A percentile compares a stretch with the other conserved stretches of the same genome.
phyloP scores from a whole-genome alignment of 2,329 filamentous ascomycete species.

The Plenodomus lindquistii region DNA sequence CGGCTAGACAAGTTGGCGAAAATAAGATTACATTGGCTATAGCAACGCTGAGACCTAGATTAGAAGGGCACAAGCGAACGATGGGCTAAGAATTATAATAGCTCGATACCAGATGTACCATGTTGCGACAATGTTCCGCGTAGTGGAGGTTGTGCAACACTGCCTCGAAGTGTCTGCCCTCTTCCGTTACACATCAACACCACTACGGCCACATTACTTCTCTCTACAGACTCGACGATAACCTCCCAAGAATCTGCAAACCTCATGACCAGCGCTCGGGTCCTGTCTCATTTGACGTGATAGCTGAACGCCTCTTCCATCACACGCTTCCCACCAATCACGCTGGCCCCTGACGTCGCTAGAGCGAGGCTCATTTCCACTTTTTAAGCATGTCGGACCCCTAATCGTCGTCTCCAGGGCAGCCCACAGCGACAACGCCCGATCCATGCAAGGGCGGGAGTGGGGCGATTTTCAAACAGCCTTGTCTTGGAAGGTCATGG shows the following conservation, averaged over 20 bases:
- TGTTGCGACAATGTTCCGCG: conserved; percentile 1
- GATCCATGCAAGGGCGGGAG: conserved; percentile 8
- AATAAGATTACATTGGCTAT: conserved; percentile 15
- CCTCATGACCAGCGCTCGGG: conserved; percentile 7
- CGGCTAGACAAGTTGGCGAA: conserved; percentile 18
- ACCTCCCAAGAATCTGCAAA: conserved; percentile 3
- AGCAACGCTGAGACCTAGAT: conserved; percentile 18
- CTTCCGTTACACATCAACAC: background rate
- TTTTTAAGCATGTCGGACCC: conserved; percentile 33
- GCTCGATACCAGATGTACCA: conserved; percentile 4
- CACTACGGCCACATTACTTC: background rate
- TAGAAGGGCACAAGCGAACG: conserved; percentile 7
- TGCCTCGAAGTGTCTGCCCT: background rate
- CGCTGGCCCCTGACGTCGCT: background rate
- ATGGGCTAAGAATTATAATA: conserved; percentile 1
- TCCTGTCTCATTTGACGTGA: conserved; percentile 23
- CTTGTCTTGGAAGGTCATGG: conserved; percentile 3
- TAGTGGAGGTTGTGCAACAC: conserved; percentile 1
- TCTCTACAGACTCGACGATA: conserved; percentile 1
- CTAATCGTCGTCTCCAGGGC: conserved; percentile 14
- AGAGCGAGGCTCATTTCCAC: conserved; percentile 33
- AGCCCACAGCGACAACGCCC: conserved; percentile 11
- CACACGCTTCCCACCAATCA: conserved; percentile 39
- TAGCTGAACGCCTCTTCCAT: conserved; percentile 22
- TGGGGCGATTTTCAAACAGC: conserved; percentile 15